Conservation (phyloP, 2,329 filamentous ascomycete genomes). For the Plectosphaerella cucumerina region DNA sequence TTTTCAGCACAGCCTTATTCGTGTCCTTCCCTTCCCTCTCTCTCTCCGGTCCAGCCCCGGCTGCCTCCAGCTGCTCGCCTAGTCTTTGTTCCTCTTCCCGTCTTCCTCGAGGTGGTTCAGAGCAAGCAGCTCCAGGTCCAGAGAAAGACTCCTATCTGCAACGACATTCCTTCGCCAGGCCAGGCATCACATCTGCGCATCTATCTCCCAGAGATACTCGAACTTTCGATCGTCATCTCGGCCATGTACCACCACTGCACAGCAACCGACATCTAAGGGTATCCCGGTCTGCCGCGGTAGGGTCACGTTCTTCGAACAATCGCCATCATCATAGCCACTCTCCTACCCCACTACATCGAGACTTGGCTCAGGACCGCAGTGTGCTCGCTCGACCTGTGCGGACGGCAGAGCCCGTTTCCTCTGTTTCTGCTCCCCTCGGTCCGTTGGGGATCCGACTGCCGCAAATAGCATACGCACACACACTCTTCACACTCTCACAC, state of each 20-base stretch:
- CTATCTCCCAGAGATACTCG: no score
- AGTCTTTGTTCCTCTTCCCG: conserved; percentile 20
- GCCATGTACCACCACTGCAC: no score
- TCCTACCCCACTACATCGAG: conserved; percentile 15
- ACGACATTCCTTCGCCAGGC: no score
- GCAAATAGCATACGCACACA: conserved; percentile 7
- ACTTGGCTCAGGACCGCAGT: conserved; percentile 19
- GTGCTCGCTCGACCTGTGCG: conserved; percentile 13
- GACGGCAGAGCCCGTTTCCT: conserved; percentile 12
- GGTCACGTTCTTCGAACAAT: background rate
- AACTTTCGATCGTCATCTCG: no score
- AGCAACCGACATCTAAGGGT: no score
- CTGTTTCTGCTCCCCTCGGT: conserved; percentile 13
- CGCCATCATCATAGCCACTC: background rate
- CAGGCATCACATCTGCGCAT: no score
- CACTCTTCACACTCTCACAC: no score
- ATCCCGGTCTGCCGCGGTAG: no score
- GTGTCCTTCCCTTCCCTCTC: conserved; percentile 4
- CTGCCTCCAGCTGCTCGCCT: conserved; percentile 17
- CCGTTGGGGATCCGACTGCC: conserved; percentile 14
- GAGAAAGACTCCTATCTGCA: no score
- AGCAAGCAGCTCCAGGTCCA: background rate
- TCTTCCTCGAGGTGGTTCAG: no score
- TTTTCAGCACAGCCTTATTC: conserved; percentile 23
- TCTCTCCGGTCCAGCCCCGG: conserved; percentile 8